A percentile compares a stretch with the other conserved stretches of the same genome.
These are phyloP conservation scores for Acacia pycnantha DNA, from an alignment of 331 rosid species.

Conservation along the genomic window DNA sequence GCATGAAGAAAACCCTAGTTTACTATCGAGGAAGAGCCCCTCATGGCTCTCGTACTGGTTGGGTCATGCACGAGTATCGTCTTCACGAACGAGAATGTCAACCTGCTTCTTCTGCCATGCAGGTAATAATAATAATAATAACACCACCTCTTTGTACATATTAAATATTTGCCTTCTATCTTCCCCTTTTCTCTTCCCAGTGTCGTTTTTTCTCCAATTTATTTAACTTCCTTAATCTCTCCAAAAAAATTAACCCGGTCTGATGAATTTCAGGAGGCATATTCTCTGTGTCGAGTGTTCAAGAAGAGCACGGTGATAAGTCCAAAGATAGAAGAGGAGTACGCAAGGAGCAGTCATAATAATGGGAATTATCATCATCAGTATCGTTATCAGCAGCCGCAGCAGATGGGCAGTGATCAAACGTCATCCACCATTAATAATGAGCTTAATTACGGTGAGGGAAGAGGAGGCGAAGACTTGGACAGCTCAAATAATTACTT, in stretches of 20 bases:
- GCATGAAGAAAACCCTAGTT: conserved; percentile 98
- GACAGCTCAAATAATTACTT: conserved; percentile 59
- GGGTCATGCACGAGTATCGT: conserved; percentile 99
- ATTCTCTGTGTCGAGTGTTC: conserved; percentile 92
- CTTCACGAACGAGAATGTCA: conserved; percentile 88
- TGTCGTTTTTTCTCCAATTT: no score
- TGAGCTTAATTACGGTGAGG: conserved; percentile 65
- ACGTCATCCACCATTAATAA: conserved; percentile 56
- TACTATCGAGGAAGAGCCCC: conserved; percentile 96
- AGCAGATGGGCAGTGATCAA: conserved; percentile 56
- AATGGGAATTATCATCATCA: conserved; percentile 30
- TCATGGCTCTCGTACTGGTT: conserved; percentile 74
- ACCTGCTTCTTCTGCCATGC: conserved; percentile 56
- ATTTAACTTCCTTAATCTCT: no score
- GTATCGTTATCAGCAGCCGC: neutral
- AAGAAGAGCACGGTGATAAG: conserved; percentile 60
- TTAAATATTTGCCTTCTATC: no score
- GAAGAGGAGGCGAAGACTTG: conserved; percentile 64
- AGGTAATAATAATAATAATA: conserved; percentile 33
- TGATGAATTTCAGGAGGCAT: conserved; percentile 62
- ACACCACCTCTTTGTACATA: no score
- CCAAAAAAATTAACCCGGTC: no score
- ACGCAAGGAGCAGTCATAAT: conserved; percentile 26
- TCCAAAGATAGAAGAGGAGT: conserved; percentile 71
- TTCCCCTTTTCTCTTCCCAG: no score